Percentiles rank a stretch among this genome's conserved stretches.
phyloP scores from a whole-genome alignment of 805 yeast genomes.

The Saturnispora quitensis region DNA sequence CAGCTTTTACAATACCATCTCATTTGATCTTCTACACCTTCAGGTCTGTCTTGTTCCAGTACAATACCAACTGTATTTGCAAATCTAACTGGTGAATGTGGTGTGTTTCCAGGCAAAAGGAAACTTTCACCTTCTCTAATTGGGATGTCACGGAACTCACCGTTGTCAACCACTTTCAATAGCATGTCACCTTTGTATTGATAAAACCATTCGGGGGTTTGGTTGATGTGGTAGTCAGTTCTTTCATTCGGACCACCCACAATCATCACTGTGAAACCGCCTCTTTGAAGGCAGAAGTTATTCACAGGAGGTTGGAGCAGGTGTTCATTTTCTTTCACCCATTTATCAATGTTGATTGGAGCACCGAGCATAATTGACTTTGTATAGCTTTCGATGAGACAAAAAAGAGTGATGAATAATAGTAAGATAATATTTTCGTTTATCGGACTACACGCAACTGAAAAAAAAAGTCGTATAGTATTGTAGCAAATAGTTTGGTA shows the following conservation, averaged over 20 bases:
- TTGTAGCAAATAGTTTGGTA: not conserved
- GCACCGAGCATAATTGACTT: constrained; percentile 36
- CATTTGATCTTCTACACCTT: constrained; percentile 56
- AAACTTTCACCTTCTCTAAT: constrained; percentile 87
- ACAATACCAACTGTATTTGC: constrained; percentile 84
- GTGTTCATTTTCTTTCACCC: constrained; percentile 72
- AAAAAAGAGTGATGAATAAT: not conserved
- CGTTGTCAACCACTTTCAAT: constrained; percentile 72
- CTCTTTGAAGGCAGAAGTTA: constrained; percentile 81
- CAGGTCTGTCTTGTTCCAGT: constrained; percentile 85
- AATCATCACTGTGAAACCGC: constrained; percentile 90
- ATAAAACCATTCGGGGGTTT: constrained; percentile 90
- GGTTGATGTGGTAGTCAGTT: constrained; percentile 88
- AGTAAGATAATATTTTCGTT: not conserved
- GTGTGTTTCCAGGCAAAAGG: constrained; percentile 72
- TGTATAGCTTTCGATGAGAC: no score
- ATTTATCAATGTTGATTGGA: constrained; percentile 70
- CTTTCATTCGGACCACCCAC: constrained; percentile 95
- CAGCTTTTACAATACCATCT: constrained; percentile 86
- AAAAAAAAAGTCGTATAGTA: not conserved
- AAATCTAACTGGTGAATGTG: constrained; percentile 85
- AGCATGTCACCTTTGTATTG: constrained; percentile 84
- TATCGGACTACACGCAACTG: not conserved
- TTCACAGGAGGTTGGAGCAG: constrained; percentile 87
- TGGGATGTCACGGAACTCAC: constrained; percentile 61